phyloP scores from a whole-genome alignment of 345 rosid genomes.

The Erucastrum elatum region DNA sequence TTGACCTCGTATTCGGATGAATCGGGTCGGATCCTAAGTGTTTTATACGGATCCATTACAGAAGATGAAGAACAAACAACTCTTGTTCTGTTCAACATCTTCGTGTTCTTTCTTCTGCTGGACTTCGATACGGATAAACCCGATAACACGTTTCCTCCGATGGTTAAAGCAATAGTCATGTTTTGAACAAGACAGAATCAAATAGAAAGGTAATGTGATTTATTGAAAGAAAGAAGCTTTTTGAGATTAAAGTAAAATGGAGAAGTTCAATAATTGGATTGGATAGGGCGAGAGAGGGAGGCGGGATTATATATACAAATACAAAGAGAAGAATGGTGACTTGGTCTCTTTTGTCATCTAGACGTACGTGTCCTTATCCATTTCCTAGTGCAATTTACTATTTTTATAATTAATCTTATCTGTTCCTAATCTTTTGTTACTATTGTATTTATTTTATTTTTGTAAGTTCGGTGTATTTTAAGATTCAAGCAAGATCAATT shows the following conservation, averaged over 20 bases:
- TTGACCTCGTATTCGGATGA: constrained; percentile 89
- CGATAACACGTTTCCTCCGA: constrained; percentile 51
- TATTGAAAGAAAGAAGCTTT: not conserved
- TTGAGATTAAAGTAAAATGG: not conserved
- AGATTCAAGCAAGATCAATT: constrained; percentile 1
- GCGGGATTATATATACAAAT: constrained; percentile 1
- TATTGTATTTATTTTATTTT: not conserved
- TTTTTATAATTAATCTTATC: constrained; percentile 20
- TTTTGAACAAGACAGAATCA: not conserved
- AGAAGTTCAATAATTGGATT: not conserved
- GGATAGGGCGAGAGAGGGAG: not conserved
- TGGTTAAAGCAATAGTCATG: constrained; percentile 41
- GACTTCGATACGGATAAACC: constrained; percentile 36
- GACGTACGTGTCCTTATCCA: constrained; percentile 35
- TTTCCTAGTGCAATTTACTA: not conserved
- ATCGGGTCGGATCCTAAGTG: constrained; percentile 66
- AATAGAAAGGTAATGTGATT: not conserved
- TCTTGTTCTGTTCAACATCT: constrained; percentile 37
- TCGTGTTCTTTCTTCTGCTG: constrained; percentile 43
- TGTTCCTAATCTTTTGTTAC: constrained; percentile 20
- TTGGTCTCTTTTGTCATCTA: constrained; percentile 25
- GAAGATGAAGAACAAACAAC: constrained; percentile 48
- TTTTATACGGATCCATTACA: constrained; percentile 65
- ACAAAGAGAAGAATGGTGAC: constrained; percentile 16
- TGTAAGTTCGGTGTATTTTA: constrained; percentile 13